Percentiles rank a stretch among this genome's conserved stretches.
Conservation (phyloP, 441 rosid genomes). For the Populus hybrid region DNA sequence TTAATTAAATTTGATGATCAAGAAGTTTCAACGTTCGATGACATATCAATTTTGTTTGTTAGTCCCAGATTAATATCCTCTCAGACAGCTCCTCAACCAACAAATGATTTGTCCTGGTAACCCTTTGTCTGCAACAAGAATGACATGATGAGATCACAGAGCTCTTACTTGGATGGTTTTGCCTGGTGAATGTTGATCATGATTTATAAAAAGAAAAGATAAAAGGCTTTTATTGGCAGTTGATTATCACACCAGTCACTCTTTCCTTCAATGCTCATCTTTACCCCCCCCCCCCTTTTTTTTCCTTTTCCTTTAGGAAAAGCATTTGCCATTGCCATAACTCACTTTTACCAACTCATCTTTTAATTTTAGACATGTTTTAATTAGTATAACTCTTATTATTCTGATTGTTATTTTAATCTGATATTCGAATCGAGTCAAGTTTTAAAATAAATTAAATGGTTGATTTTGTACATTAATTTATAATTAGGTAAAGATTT, state of each 20-base stretch:
- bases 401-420: too few relatives aligned
- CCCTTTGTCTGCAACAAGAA: slow-evolving; percentile 24
- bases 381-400: neutral
- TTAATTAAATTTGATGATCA: neutral
- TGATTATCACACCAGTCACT: slow-evolving; percentile 3
- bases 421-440: too few relatives aligned
- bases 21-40: slow-evolving; percentile 5
- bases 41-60: neutral
- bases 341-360: neutral
- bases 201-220: neutral
- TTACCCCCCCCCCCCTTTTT: neutral
- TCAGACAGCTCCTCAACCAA: slow-evolving; percentile 5
- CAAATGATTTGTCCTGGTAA: slow-evolving; percentile 17
- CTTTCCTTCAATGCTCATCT: neutral
- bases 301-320: neutral
- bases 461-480: too few relatives aligned
- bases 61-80: slow-evolving; percentile 5
- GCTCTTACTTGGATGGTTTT: slow-evolving; percentile 32
- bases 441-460: too few relatives aligned
- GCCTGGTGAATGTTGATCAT: slow-evolving; percentile 10
- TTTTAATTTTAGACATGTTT: neutral
- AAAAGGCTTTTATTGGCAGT: neutral
- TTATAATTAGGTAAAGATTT: accelerated
- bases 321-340: slow-evolving; percentile 7
- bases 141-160: slow-evolving; percentile 16